Conservation (phyloP, 371 early-diverging fungal genomes). For the Batrachochytrium dendrobatidis region DNA sequence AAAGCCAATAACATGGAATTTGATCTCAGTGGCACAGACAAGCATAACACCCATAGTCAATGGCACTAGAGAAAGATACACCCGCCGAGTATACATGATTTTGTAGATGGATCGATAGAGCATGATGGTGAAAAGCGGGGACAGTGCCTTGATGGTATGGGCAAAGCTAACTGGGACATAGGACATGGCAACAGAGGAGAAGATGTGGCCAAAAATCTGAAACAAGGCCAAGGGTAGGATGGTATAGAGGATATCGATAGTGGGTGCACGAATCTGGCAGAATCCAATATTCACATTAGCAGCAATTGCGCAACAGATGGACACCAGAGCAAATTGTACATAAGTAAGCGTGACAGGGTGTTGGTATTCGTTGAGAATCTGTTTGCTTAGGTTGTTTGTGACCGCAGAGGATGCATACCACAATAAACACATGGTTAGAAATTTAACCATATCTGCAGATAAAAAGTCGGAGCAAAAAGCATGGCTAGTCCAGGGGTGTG, state of each 20-base stretch:
- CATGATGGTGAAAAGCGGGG: constrained; percentile 81
- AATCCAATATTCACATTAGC: constrained; percentile 32
- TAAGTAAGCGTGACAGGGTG: constrained; percentile 76
- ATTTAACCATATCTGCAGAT: not conserved
- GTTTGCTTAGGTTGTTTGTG: constrained; percentile 75
- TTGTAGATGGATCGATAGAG: constrained; percentile 62
- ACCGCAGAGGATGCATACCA: constrained; percentile 78
- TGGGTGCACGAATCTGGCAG: constrained; percentile 46
- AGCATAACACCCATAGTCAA: constrained; percentile 82
- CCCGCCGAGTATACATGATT: constrained; percentile 54
- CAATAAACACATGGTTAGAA: constrained; percentile 42
- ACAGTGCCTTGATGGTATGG: constrained; percentile 48
- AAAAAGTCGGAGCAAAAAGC: not conserved
- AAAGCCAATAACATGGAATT: constrained; percentile 56
- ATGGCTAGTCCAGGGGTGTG: not conserved
- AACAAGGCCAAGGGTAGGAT: constrained; percentile 67
- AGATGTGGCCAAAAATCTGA: constrained; percentile 77
- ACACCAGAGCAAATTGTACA: constrained; percentile 71
- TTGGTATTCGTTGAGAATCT: constrained; percentile 59
- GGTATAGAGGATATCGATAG: constrained; percentile 46
- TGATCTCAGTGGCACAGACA: constrained; percentile 49
- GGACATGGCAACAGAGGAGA: constrained; percentile 67
- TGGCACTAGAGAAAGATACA: constrained; percentile 70
- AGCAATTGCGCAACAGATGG: constrained; percentile 46
- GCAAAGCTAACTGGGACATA: constrained; percentile 31